Percentiles rank a stretch among this genome's conserved stretches.
Conservation (phyloP, 73 alveolate genomes). For the Paramecium sexaurelia region DNA sequence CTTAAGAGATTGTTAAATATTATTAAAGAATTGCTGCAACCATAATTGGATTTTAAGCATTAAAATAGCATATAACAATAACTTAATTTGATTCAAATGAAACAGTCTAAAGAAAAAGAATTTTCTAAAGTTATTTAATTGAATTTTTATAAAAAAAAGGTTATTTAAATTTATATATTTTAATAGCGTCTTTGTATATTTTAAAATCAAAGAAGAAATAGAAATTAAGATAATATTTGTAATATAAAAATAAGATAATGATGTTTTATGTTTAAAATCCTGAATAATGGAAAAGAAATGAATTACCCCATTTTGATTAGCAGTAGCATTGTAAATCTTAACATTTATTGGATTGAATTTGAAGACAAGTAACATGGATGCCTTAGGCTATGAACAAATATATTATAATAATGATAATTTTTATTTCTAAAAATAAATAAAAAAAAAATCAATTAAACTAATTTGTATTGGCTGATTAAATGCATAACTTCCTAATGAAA, state of each 20-base stretch:
- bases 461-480: neutral
- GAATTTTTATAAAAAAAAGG: slow-evolving; percentile 6
- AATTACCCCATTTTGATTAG: neutral
- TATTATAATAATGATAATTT: neutral
- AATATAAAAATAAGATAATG: slow-evolving; percentile 8
- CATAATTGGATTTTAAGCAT: neutral
- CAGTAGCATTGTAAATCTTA: neutral
- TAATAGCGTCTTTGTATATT: neutral
- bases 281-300: neutral
- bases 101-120: neutral
- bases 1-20: neutral
- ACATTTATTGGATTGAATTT: neutral
- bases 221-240: neutral
- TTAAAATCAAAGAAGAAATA: neutral
- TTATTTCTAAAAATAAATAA: neutral
- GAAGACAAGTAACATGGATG: neutral
- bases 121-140: neutral
- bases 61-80: neutral
- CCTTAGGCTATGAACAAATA: neutral
- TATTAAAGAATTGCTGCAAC: neutral
- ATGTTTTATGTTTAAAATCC: neutral
- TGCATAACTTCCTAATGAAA: slow-evolving; percentile 39
- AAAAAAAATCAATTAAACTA: too few species aligned
- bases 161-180: neutral
- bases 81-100: neutral